Evolutionary conservation across 768 basidiomycete genomes (phyloP).

Genomic region (Rickenella mellea): DNA sequence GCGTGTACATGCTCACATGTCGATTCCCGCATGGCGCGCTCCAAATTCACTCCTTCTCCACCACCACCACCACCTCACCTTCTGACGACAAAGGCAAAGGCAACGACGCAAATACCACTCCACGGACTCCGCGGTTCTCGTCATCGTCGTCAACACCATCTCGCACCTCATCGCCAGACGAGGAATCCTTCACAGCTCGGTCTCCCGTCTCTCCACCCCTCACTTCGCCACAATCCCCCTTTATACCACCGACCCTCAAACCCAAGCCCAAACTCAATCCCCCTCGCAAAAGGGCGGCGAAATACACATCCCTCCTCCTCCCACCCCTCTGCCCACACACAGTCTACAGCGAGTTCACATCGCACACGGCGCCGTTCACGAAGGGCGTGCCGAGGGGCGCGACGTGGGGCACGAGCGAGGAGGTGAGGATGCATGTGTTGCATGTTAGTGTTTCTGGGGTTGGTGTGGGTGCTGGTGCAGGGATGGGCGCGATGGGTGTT

Average conservation of each 20-base stretch:
- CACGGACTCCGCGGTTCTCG: not conserved
- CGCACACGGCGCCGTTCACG: not conserved
- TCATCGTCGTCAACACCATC: no score
- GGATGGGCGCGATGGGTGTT: not conserved
- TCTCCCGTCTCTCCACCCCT: constrained; percentile 7
- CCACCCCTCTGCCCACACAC: not conserved
- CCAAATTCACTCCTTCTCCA: constrained; percentile 31
- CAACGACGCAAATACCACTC: not conserved
- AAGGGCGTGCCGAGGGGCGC: not conserved
- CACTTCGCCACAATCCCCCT: constrained; percentile 11
- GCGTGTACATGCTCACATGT: constrained; percentile 34
- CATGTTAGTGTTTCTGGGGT: not conserved
- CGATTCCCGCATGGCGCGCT: constrained; percentile 25
- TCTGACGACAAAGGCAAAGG: constrained; percentile 3
- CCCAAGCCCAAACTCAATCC: not conserved
- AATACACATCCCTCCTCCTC: not conserved
- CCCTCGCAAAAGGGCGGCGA: not conserved
- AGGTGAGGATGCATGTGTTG: not conserved
- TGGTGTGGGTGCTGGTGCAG: not conserved
- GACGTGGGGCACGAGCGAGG: not conserved
- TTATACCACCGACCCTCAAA: not conserved
- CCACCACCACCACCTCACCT: constrained; percentile 2
- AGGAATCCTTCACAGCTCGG: constrained; percentile 12
- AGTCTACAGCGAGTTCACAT: not conserved
- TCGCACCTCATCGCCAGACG: constrained; percentile 1